Conservation (phyloP, 1,139 yeast species). For the Suhomyces bokatorum region DNA sequence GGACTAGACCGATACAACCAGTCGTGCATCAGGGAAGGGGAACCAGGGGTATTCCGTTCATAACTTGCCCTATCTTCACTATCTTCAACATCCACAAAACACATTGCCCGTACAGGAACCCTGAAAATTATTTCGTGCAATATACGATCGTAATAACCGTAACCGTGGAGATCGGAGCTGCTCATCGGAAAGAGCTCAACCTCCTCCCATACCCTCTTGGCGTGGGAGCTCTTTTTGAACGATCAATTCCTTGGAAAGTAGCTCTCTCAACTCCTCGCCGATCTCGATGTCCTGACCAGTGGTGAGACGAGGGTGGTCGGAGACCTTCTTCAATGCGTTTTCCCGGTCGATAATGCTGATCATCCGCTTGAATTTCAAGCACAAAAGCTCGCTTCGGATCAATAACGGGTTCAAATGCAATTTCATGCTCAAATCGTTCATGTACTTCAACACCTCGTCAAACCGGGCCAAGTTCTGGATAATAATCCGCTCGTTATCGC, state of each 20-base stretch:
- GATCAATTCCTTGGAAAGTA: constrained; percentile 60
- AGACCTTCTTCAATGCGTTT: constrained; percentile 27
- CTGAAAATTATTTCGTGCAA: background rate
- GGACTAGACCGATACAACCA: no score
- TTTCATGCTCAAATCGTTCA: constrained; percentile 83
- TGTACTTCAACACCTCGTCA: constrained; percentile 89
- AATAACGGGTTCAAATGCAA: constrained; percentile 73
- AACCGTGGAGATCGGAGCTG: background rate
- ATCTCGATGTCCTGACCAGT: constrained; percentile 21
- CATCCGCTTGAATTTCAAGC: constrained; percentile 76
- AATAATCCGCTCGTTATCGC: constrained; percentile 80
- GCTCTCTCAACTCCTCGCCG: constrained; percentile 53
- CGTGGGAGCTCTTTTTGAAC: constrained; percentile 64
- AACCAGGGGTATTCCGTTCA: no score
- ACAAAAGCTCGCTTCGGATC: constrained; percentile 78
- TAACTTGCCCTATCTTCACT: no score
- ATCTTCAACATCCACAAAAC: no score
- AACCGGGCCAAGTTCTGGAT: constrained; percentile 71
- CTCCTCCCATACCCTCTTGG: constrained; percentile 51
- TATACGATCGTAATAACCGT: background rate
- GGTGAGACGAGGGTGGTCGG: constrained; percentile 3
- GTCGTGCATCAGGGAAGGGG: no score
- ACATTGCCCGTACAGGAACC: background rate
- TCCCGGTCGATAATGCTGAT: constrained; percentile 73
- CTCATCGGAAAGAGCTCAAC: constrained; percentile 21